A percentile compares a stretch with the other conserved stretches of the same genome.
Conservation (phyloP, 768 basidiomycete species). For the Trametes sanguinea region DNA sequence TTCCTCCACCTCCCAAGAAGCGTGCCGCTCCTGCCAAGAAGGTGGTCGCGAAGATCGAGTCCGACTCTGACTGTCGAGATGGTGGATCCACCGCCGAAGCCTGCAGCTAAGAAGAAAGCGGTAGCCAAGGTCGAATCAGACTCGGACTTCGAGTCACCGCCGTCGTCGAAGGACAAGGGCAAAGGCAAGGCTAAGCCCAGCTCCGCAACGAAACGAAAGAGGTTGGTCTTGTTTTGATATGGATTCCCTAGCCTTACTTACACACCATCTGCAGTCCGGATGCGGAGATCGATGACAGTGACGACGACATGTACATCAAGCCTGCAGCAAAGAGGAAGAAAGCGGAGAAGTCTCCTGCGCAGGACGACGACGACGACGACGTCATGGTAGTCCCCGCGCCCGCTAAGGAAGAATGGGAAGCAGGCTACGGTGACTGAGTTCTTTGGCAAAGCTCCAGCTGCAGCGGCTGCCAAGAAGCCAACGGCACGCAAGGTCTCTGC, state of each 20-base stretch:
- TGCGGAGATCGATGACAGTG: constrained; percentile 43
- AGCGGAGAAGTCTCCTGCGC: constrained; percentile 19
- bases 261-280: constrained; percentile 31
- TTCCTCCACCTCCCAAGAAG: constrained; percentile 36
- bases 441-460: constrained; percentile 48
- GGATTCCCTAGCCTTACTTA: background rate
- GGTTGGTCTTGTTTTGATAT: constrained; percentile 41
- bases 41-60: constrained; percentile 43
- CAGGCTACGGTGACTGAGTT: constrained; percentile 58
- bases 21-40: constrained; percentile 46
- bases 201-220: constrained; percentile 61
- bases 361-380: constrained; percentile 24
- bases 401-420: constrained; percentile 22
- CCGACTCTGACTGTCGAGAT: constrained; percentile 50
- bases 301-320: constrained; percentile 42
- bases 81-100: constrained; percentile 41
- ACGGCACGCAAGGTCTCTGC: constrained; percentile 27
- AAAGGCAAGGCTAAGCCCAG: constrained; percentile 48
- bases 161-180: constrained; percentile 36
- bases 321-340: constrained; percentile 57
- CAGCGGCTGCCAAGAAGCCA: constrained; percentile 40
- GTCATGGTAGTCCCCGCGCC: constrained; percentile 8
- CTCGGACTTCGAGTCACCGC: constrained; percentile 41
- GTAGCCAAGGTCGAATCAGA: constrained; percentile 41
- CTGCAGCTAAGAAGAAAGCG: constrained; percentile 39